These are phyloP conservation scores for Flaveria bidentis DNA, from an alignment of 129 eudicot genomes.

Conservation along the genomic window DNA sequence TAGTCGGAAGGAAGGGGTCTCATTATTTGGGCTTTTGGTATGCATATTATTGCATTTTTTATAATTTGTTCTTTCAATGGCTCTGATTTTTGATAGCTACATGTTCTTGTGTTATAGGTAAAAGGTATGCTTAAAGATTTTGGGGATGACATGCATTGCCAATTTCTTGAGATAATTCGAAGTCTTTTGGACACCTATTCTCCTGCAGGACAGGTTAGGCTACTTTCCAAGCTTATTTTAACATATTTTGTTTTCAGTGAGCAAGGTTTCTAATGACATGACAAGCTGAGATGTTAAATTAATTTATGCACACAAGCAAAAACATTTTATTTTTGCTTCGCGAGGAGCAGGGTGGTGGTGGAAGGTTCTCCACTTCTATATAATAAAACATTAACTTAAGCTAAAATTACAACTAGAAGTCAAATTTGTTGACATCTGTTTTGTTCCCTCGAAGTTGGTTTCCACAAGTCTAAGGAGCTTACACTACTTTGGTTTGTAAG, in stretches of 20 bases:
- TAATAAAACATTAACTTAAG: background rate
- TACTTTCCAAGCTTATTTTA: conserved; percentile 5
- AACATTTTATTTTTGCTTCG: background rate
- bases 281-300: background rate
- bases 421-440: background rate
- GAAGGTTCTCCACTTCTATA: background rate
- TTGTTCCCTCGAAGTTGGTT: background rate
- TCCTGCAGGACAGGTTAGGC: conserved; percentile 73
- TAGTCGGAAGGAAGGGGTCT: conserved; percentile 64
- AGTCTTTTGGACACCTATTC: conserved; percentile 71
- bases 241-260: background rate
- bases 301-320: background rate
- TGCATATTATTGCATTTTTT: conserved; percentile 18
- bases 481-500: background rate
- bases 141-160: conserved; percentile 96
- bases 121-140: conserved; percentile 89
- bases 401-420: background rate
- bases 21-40: conserved; percentile 90
- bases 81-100: conserved; percentile 10
- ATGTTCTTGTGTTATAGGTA: conserved; percentile 50
- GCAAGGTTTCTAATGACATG: conserved; percentile 10
- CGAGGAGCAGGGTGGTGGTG: background rate
- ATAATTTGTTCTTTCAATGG: background rate
- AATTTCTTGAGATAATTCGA: conserved; percentile 84
- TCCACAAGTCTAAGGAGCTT: background rate